Base-by-base conservation (phyloP, 805 yeast genomes). In the Ogataea neopini region DNA sequence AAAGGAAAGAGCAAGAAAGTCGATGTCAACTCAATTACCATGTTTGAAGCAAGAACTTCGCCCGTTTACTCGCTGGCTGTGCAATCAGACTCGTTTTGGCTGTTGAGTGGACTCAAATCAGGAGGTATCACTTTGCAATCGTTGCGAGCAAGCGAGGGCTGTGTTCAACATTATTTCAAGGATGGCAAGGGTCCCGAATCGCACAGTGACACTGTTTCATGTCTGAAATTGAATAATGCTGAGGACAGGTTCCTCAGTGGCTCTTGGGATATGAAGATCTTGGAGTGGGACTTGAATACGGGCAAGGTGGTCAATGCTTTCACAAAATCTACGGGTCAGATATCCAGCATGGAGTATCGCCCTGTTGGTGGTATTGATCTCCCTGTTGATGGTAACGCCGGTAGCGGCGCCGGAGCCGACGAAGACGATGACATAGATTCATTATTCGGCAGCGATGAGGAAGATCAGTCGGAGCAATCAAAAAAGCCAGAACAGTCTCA, bases 111-210 rank as follows among this genome's bases (percentile, higher is more conserved):
- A 0, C 74, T 90, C 18, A 73, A 78, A 34, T 76, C 81, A 26
- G 99, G 99, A 22, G 97, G 97, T 1, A 88, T 94, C 26, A 75
- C 89, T 1, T 63, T 94, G 48, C 96, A 90, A 64, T 82, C 96
- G 1, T 79, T 88, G 56, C 73, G 96, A 44, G 84, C 88, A 57
- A 80, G 76, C 60, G 97, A 92, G 65, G 98, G 98, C 4, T 63
- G 75, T 11, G 80, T 87, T 4, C 85, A 84, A 37, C 91, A 90
- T 58, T 87, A 87, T 64, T 83, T 94, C 62, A 56, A 55, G 41
- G 58, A 63, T 39, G 60, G 47, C 4, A 45, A 44, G 18, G 73
- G 74, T 42, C 45, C 41, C 2, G 30, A 48, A 36, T 71, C 74
- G 20, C 98, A 94, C 65, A 75, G 70, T 14, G 83, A 81, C 45